Percentiles rank a stretch among this genome's conserved stretches.
Conservation (phyloP, 257 asterid species). For the Voacanga thouarsii region DNA sequence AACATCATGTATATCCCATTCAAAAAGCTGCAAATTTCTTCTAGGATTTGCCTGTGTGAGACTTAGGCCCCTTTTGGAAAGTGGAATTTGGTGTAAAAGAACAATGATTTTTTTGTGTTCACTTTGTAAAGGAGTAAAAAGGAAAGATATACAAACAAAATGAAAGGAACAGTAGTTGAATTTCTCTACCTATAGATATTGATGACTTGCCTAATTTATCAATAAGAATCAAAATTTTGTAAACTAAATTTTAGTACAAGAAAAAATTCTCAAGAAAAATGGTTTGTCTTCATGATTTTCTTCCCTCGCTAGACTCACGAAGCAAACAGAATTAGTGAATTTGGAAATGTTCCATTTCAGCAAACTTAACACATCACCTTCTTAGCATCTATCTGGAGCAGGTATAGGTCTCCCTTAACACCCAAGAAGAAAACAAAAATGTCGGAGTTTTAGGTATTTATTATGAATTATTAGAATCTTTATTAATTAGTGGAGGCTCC, state of each 20-base stretch:
- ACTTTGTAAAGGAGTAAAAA: not conserved
- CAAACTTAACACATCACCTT: constrained; percentile 35
- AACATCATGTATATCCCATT: not conserved
- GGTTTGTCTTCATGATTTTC: not conserved
- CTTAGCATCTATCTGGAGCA: constrained; percentile 65
- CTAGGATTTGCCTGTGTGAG: not conserved
- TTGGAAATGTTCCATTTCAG: not conserved
- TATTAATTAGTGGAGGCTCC: too few species aligned
- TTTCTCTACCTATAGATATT: too few species aligned
- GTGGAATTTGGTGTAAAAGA: not conserved
- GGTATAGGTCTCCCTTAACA: constrained; percentile 52
- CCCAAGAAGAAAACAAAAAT: constrained; percentile 60
- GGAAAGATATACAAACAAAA: not conserved
- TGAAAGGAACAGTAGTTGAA: too few species aligned
- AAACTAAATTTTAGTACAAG: too few species aligned
- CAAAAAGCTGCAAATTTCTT: not conserved
- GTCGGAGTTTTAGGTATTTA: too few species aligned
- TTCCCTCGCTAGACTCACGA: not conserved
- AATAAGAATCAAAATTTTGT: not conserved
- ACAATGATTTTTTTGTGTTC: not conserved
- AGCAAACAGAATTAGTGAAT: not conserved
- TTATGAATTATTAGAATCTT: too few species aligned
- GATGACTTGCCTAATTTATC: not conserved
- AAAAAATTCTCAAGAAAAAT: not conserved
- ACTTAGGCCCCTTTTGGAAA: not conserved